Base-by-base conservation (phyloP, 2,329 filamentous ascomycete species). In the Raffaelea arxii region DNA sequence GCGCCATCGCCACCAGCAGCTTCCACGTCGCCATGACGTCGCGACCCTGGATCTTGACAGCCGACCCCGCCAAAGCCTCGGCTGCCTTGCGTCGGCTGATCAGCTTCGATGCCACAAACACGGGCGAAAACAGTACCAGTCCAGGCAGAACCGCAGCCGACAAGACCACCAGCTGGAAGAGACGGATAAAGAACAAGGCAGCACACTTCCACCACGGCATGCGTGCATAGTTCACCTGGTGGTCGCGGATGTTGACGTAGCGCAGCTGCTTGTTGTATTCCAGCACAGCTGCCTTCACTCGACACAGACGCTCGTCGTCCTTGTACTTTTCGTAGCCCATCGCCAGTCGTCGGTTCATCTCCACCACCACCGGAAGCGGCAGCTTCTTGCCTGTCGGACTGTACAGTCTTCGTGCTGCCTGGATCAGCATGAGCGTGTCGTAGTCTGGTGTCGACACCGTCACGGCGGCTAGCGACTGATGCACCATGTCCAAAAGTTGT, bases 1-100 rank as follows among this genome's bases (percentile, higher is more conserved):
- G 77, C 1, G 84, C 86, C 61, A 94, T 74, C 9, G 88, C 82
- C n/a, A 94, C 87, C 27, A 94, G 75, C 18, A 94, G 77, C 64
- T 95, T 95, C 89, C 89, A 95, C 0, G 89, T 94, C 0, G 88
- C 87, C 73, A 94, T 89, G 46, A 95, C 89, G 62, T 95, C 89
- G 49, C 82, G 79, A 21, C 86, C 89, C 60, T 89, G 82, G 47
- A 95, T 79, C 66, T 95, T 95, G 62, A 95, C 89, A 1, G 84
- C 84, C 6, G 86, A 94, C 14, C 83, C 87, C 16, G 87, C 88
- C 49, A 94, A 71, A 3, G 89, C 89, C 64, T 89, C 84, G 58
- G 80, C 81, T 10, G 88, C 87, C 66, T 94, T 94, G 56, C 80
- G 79, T 47, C 78, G 77, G 48, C 86, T 92, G 59, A 94, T 91